Evolutionary conservation across 2,329 filamentous ascomycete genomes (phyloP).

Genomic region (Coleophoma cylindrospora): DNA sequence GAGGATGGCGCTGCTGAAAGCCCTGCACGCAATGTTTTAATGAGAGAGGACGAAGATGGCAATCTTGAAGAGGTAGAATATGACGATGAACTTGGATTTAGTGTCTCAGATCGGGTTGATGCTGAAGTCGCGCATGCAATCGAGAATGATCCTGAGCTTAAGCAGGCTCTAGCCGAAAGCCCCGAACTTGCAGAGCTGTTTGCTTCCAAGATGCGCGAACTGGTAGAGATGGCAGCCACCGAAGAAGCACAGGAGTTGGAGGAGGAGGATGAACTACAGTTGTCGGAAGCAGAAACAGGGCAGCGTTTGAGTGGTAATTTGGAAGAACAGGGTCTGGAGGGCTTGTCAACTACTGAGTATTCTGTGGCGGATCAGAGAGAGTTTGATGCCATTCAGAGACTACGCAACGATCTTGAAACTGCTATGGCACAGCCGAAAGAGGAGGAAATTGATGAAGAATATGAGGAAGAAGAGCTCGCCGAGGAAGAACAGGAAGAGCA

Average conservation of each 20-base stretch:
- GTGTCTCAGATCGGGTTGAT: constrained; percentile 26
- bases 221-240: neutral
- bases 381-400: constrained; percentile 22
- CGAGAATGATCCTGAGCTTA: constrained; percentile 1
- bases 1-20: constrained; percentile 39
- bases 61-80: constrained; percentile 55
- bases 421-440: constrained; percentile 20
- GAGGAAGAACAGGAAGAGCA: constrained; percentile 17
- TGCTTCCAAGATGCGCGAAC: neutral
- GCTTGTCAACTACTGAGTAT: constrained; percentile 4
- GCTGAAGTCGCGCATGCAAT: constrained; percentile 16
- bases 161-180: constrained; percentile 3
- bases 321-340: neutral
- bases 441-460: constrained; percentile 13
- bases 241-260: neutral
- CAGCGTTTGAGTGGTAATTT: constrained; percentile 22
- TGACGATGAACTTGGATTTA: constrained; percentile 20
- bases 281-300: constrained; percentile 24
- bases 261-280: constrained; percentile 15
- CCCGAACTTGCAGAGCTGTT: neutral
- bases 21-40: constrained; percentile 36
- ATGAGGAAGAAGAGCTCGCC: constrained; percentile 17
- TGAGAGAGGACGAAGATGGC: constrained; percentile 52
- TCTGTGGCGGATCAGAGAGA: constrained; percentile 25
- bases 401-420: constrained; percentile 26